Evolutionary conservation across 2,329 filamentous ascomycete species (phyloP).

Genomic region (Whalleya microplaca): DNA sequence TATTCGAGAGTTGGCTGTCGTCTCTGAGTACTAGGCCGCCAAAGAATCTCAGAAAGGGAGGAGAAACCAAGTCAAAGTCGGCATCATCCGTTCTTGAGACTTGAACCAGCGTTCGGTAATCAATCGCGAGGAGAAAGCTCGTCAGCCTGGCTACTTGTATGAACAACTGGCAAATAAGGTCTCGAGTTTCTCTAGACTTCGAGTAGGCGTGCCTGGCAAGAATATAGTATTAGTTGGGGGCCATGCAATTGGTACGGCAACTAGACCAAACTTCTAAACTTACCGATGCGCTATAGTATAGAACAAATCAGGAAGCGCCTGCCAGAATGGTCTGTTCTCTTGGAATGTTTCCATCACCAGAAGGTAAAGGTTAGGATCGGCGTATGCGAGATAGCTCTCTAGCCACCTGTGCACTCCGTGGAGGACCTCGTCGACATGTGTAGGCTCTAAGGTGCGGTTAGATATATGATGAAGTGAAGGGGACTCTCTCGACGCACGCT

Average conservation of each 20-base stretch:
- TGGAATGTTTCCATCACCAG: slow-evolving; percentile 48
- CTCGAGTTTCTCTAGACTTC: slow-evolving; percentile 34
- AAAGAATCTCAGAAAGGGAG: slow-evolving; percentile 51
- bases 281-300: slow-evolving; percentile 48
- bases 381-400: slow-evolving; percentile 49
- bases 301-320: slow-evolving; percentile 54
- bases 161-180: slow-evolving; percentile 38
- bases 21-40: slow-evolving; percentile 42
- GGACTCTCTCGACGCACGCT: slow-evolving; percentile 28
- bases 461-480: slow-evolving; percentile 28
- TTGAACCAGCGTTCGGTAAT: slow-evolving; percentile 43
- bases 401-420: slow-evolving; percentile 55
- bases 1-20: slow-evolving; percentile 36
- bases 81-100: slow-evolving; percentile 32
- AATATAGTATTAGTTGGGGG: slow-evolving; percentile 11
- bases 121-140: slow-evolving; percentile 56
- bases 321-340: slow-evolving; percentile 56
- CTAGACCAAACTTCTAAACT: too few species aligned
- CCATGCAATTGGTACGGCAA: neutral
- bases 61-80: slow-evolving; percentile 47
- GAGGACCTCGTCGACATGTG: slow-evolving; percentile 50
- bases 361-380: slow-evolving; percentile 38
- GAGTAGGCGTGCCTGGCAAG: slow-evolving; percentile 28
- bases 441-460: slow-evolving; percentile 42
- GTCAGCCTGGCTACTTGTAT: slow-evolving; percentile 53